Conservation (phyloP, 1,139 yeast species). For the Zhuliangozyma parablackwelliae region DNA sequence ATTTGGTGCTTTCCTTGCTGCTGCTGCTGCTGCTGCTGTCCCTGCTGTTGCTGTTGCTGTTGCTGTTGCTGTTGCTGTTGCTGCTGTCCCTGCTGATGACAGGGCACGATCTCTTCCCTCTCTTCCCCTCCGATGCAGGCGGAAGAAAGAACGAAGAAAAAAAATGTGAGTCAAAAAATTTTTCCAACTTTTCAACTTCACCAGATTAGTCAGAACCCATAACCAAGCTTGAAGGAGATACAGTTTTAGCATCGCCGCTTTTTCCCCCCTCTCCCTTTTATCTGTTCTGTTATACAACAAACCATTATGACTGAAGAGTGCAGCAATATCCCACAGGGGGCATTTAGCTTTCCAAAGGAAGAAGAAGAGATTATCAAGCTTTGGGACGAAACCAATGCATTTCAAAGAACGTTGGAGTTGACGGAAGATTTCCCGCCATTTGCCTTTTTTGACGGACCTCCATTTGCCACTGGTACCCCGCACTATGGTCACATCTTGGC, state of each 20-base stretch:
- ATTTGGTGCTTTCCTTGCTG: no score
- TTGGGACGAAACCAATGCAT: slow-evolving; percentile 93
- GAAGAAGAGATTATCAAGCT: slow-evolving; percentile 74
- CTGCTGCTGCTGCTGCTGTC: no score
- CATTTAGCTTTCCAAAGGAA: slow-evolving; percentile 73
- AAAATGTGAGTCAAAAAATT: slow-evolving; percentile 1
- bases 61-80: no score
- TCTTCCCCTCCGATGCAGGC: no score
- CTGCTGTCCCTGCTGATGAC: no score
- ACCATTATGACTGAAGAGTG: slow-evolving; percentile 25
- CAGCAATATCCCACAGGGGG: slow-evolving; percentile 14
- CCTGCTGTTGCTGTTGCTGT: no score
- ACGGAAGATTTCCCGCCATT: slow-evolving; percentile 84
- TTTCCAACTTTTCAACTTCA: neutral
- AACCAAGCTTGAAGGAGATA: no score
- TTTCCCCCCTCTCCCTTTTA: neutral
- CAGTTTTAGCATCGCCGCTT: neutral
- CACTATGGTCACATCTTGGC: slow-evolving; percentile 97
- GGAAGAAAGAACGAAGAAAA: neutral
- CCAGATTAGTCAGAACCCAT: no score
- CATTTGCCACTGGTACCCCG: slow-evolving; percentile 98
- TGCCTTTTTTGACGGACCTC: slow-evolving; percentile 97
- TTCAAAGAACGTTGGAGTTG: slow-evolving; percentile 77
- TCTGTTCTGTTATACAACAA: neutral
- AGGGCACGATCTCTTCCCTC: no score